phyloP scores from a whole-genome alignment of 192 early-diverging fungal species.

The Jimgerdemannia flammicorona region DNA sequence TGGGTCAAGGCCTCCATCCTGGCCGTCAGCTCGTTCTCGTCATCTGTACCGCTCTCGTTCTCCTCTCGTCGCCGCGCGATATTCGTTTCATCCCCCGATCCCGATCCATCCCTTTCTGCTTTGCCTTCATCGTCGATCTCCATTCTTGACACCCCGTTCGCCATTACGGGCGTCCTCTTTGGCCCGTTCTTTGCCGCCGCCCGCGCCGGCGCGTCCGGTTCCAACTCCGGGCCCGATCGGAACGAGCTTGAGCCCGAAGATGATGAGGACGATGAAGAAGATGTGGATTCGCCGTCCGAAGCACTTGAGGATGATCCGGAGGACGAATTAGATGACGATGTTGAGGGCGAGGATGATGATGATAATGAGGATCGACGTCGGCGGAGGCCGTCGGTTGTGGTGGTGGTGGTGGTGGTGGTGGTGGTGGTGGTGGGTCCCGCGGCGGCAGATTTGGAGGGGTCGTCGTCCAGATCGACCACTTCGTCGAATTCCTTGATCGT shows the following conservation, averaged over 20 bases:
- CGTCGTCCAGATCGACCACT: constrained; percentile 56
- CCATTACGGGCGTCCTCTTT: no score
- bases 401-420: background rate
- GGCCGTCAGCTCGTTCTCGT: no score
- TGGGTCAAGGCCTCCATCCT: no score
- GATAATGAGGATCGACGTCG: no score
- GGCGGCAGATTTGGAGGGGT: background rate
- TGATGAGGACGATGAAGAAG: background rate
- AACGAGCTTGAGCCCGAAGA: background rate
- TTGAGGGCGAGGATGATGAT: background rate
- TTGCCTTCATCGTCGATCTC: no score
- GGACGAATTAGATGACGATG: background rate
- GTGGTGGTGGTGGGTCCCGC: background rate
- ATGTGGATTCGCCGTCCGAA: background rate
- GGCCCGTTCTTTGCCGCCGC: background rate
- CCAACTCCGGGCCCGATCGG: background rate
- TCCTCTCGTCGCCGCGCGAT: no score
- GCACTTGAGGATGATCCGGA: background rate
- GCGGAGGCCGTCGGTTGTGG: no score
- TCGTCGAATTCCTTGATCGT: constrained; percentile 53
- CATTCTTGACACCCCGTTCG: no score
- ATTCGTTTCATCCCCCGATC: no score
- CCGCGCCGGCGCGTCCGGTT: background rate
- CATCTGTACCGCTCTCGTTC: no score
- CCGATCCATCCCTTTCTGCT: no score